These are phyloP conservation scores for Botryotinia narcissicola DNA, from an alignment of 2,329 filamentous ascomycete species.

Conservation along the genomic window DNA sequence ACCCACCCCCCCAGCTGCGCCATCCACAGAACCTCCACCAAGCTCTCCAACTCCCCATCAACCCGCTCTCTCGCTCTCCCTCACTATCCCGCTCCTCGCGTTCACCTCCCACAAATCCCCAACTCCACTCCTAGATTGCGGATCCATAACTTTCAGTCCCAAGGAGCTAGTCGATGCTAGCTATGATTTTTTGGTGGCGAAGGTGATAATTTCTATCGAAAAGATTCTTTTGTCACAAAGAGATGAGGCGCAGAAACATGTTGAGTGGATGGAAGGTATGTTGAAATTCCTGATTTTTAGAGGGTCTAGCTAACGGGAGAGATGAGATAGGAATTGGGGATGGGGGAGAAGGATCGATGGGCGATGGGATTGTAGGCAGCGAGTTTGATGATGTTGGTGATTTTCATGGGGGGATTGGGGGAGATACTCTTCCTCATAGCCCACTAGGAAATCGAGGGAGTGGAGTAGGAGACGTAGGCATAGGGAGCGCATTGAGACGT, in stretches of 20 bases:
- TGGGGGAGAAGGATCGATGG: neutral
- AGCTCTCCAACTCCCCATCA: too few relatives aligned
- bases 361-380: neutral
- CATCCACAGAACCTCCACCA: too few relatives aligned
- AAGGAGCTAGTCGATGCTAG: neutral
- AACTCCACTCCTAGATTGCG: neutral
- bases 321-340: neutral
- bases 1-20: too few relatives aligned
- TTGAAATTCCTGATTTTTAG: neutral
- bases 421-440: accelerated
- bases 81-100: neutral
- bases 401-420: too few relatives aligned
- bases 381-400: neutral
- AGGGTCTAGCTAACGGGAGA: neutral
- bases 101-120: neutral
- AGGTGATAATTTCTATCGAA: neutral
- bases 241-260: neutral
- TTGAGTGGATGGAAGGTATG: neutral
- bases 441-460: neutral
- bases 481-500: neutral
- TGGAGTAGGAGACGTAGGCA: neutral
- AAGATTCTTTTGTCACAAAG: neutral
- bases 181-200: neutral
- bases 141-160: neutral
- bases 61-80: too few relatives aligned